A percentile compares a stretch with the other conserved stretches of the same genome.
phyloP scores from a whole-genome alignment of 2,329 filamentous ascomycete species.

The Paraconiothyrium sp. region DNA sequence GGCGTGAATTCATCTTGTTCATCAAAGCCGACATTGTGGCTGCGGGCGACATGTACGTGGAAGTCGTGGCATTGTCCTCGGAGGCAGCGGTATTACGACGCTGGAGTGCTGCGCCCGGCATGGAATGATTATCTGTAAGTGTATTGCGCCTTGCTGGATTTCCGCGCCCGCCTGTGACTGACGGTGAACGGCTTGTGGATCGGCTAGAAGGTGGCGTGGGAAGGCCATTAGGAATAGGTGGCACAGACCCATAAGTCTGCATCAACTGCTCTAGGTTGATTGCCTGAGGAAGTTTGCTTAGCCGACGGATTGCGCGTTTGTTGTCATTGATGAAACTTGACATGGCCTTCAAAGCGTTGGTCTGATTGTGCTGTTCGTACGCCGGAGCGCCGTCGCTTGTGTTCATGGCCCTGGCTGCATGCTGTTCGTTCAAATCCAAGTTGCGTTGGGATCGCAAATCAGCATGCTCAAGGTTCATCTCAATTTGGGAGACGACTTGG shows the following conservation, averaged over 20 bases:
- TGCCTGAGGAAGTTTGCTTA: constrained; percentile 30
- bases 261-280: constrained; percentile 31
- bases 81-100: constrained; percentile 15
- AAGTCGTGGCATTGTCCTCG: constrained; percentile 12
- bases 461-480: constrained; percentile 42
- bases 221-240: constrained; percentile 14
- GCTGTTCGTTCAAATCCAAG: constrained; percentile 54
- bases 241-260: constrained; percentile 24
- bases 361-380: constrained; percentile 56
- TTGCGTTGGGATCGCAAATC: constrained; percentile 26
- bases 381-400: constrained; percentile 48
- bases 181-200: constrained; percentile 26
- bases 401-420: constrained; percentile 49
- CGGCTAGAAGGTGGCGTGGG: constrained; percentile 32
- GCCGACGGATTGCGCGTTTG: constrained; percentile 32
- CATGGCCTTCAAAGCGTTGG: constrained; percentile 57
- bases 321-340: constrained; percentile 41
- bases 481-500: constrained; percentile 56
- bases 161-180: neutral
- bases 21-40: constrained; percentile 30
- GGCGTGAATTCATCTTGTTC: constrained; percentile 29
- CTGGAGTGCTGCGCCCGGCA: neutral
- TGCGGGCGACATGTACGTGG: constrained; percentile 23
- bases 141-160: constrained; percentile 13
- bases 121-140: neutral